Evolutionary conservation across 495 filamentous ascomycete genomes (phyloP).

Genomic region (Neurospora sublineolata): DNA sequence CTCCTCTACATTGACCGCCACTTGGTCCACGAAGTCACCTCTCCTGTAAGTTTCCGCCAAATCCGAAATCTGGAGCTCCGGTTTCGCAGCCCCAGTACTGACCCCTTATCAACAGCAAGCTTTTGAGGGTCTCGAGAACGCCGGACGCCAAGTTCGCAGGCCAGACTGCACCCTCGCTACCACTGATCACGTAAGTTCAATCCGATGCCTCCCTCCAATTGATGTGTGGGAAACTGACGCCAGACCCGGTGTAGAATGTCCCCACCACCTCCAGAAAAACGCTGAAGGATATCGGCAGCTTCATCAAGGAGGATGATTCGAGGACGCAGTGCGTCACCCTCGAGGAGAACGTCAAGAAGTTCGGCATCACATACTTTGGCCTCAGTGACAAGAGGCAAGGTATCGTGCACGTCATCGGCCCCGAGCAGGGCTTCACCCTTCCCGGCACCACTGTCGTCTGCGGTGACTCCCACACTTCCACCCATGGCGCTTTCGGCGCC

Average conservation of each 20-base stretch:
- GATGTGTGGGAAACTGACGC: slow-evolving; percentile 6
- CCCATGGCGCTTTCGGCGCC: slow-evolving; percentile 91
- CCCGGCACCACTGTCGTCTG: slow-evolving; percentile 96
- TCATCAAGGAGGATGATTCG: slow-evolving; percentile 90
- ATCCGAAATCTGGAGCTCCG: not conserved
- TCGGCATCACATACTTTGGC: slow-evolving; percentile 94
- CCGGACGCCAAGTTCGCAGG: slow-evolving; percentile 73
- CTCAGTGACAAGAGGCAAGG: slow-evolving; percentile 93
- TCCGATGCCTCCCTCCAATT: not conserved
- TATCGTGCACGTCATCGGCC: slow-evolving; percentile 98
- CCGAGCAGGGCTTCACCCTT: slow-evolving; percentile 96
- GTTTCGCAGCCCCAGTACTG: not conserved
- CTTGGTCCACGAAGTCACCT: slow-evolving; percentile 96
- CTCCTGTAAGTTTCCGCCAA: slow-evolving; percentile 47
- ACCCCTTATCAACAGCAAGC: slow-evolving; percentile 54
- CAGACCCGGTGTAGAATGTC: slow-evolving; percentile 52
- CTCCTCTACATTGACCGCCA: slow-evolving; percentile 92
- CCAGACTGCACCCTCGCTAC: slow-evolving; percentile 95
- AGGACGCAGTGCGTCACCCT: slow-evolving; percentile 87
- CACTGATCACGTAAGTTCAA: slow-evolving; percentile 79
- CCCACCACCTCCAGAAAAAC: slow-evolving; percentile 80
- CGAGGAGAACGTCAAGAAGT: slow-evolving; percentile 94
- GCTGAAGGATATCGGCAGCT: slow-evolving; percentile 74
- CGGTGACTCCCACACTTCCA: slow-evolving; percentile 95
- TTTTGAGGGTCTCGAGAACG: slow-evolving; percentile 87